Conservation (phyloP, 2,329 filamentous ascomycete genomes). For the Colletotrichum tofieldiae region DNA sequence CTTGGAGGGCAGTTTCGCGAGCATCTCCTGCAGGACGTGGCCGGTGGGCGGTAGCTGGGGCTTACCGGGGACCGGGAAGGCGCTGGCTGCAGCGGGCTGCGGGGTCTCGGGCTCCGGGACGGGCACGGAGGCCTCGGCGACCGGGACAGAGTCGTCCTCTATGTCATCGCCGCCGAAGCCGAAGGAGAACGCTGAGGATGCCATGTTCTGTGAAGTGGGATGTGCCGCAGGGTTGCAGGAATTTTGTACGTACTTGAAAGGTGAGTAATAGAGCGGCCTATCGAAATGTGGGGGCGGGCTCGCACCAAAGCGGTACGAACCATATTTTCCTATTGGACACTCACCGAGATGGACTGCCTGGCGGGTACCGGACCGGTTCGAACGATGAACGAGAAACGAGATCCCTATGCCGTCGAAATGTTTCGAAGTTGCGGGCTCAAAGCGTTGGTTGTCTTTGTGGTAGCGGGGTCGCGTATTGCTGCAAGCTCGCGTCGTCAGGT, state of each 20-base stretch:
- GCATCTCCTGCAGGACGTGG: constrained; percentile 66
- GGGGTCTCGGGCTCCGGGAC: constrained; percentile 45
- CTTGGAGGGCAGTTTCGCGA: constrained; percentile 78
- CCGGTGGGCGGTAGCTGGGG: constrained; percentile 69
- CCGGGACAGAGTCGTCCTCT: constrained; percentile 59
- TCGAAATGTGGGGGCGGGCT: constrained; percentile 39
- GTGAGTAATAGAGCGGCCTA: constrained; percentile 11
- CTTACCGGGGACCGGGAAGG: constrained; percentile 75
- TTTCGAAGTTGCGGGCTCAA: neutral
- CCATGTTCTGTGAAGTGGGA: constrained; percentile 38
- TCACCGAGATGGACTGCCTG: constrained; percentile 1
- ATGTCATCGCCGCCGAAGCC: constrained; percentile 77
- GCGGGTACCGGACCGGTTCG: neutral
- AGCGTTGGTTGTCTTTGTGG: neutral
- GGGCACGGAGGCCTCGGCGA: constrained; percentile 46
- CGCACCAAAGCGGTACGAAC: neutral
- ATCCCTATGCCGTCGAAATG: neutral
- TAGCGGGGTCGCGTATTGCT: neutral
- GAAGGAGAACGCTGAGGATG: constrained; percentile 69
- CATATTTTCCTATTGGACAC: constrained; percentile 5
- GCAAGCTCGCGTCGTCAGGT: neutral
- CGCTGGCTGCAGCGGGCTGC: constrained; percentile 55
- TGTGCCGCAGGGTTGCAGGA: constrained; percentile 28
- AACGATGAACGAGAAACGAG: neutral
- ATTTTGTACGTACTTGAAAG: constrained; percentile 29